Evolutionary conservation across 2,329 filamentous ascomycete genomes (phyloP).

Genomic region (Venturia carpophila): DNA sequence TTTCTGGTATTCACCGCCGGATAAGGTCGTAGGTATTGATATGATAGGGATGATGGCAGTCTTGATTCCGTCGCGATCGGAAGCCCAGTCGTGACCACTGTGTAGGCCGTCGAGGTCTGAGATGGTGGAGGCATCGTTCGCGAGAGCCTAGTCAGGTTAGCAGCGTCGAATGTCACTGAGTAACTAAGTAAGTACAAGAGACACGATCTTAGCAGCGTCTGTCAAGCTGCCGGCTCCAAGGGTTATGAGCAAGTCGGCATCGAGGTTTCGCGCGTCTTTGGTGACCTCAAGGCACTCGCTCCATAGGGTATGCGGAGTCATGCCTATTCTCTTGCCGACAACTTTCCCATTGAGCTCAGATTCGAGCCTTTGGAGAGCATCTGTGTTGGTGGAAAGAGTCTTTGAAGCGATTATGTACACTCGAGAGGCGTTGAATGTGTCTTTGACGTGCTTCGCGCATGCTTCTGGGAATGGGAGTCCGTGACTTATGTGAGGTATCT

Average conservation of each 20-base stretch:
- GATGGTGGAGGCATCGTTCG: slow-evolving; percentile 38
- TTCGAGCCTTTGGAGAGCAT: slow-evolving; percentile 37
- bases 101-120: slow-evolving; percentile 31
- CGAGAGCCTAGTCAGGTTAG: slow-evolving; percentile 32
- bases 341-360: slow-evolving; percentile 36
- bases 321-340: slow-evolving; percentile 42
- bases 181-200: slow-evolving; percentile 31
- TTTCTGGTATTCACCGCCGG: slow-evolving; percentile 35
- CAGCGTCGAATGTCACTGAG: neutral
- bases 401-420: slow-evolving; percentile 47
- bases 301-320: slow-evolving; percentile 49
- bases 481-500: slow-evolving; percentile 39
- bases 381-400: slow-evolving; percentile 42
- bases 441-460: slow-evolving; percentile 37
- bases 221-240: slow-evolving; percentile 50
- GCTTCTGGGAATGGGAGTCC: slow-evolving; percentile 41
- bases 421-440: slow-evolving; percentile 38
- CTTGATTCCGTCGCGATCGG: slow-evolving; percentile 2
- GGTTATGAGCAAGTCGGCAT: slow-evolving; percentile 46
- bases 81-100: slow-evolving; percentile 20
- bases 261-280: slow-evolving; percentile 31
- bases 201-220: slow-evolving; percentile 48
- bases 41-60: slow-evolving; percentile 30
- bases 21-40: slow-evolving; percentile 36
- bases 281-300: slow-evolving; percentile 44